Evolutionary conservation across 2,329 filamentous ascomycete genomes (phyloP), one percentile per base, ranked within the genome.

Genomic region (Neonectria hederae): DNA sequence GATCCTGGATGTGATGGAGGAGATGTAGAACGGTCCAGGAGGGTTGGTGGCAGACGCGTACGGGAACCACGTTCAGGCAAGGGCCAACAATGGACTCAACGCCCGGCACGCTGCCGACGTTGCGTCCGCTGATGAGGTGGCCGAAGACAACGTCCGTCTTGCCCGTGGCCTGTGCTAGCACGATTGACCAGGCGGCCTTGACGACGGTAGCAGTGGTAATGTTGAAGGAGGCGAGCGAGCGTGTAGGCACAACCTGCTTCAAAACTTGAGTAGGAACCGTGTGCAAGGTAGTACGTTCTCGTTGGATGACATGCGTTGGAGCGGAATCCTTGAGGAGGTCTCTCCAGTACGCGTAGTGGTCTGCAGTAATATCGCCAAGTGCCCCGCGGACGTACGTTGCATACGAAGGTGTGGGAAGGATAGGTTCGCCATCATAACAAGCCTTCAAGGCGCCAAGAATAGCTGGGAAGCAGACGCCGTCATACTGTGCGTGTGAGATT

Each of bases 161-260:
- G n/a, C 75, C 72, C 0, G 80, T 76, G 24, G 77, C 59, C 9
- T 76, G 75, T 4, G 79, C 77, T 5, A 83, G 70, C 11, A 79
- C 78, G 2, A 74, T 68, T 0, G 81, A 77, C 82, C 82, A 83
- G 0, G 82, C 81, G n/a, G 79, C 80, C 59, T 83, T 83, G 68
- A 83, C 72, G 21, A 83, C 58, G 1, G 80, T 83, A 8, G 82
- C 81, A 4, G 66, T 65, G 11, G 70, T 70, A 17, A 74, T 73
- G 19, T 69, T 64, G 54, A 59, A 40, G 0, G 68, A 52, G 1
- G 68, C 64, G 3, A 68, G 63, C 1, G 70, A 70, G 5, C 46
- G 60, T 24, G 63, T 63, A 19, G 61, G 30, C 0, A 69, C 28
- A 5, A 53, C 48, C 13, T 1, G 60, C 3, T 43, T 68, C 11